phyloP scores from a whole-genome alignment of 163 green algal species.

The Trebouxia gelatinosa region DNA sequence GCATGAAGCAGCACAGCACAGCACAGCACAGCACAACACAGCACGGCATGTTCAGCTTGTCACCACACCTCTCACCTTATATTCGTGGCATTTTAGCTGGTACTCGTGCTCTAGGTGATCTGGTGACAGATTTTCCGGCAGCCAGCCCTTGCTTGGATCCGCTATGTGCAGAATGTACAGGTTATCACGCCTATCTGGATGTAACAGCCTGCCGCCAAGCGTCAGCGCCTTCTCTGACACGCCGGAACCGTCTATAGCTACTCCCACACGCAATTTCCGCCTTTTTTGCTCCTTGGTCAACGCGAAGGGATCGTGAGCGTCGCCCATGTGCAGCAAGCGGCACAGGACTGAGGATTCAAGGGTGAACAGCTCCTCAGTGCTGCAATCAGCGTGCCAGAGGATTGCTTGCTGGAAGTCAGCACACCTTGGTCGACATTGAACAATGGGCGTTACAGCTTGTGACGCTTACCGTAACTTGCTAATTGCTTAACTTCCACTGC shows the following conservation, averaged over 20 bases:
- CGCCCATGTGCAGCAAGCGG: too few species aligned
- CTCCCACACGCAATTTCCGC: not conserved
- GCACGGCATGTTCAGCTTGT: not conserved
- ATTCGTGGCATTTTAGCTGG: constrained; percentile 5
- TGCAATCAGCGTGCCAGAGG: too few species aligned
- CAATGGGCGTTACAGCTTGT: too few species aligned
- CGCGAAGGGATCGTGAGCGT: not conserved
- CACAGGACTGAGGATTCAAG: too few species aligned
- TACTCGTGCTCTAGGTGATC: constrained; percentile 24
- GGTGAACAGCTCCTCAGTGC: too few species aligned
- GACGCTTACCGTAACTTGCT: too few species aligned
- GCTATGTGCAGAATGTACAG: constrained; percentile 16
- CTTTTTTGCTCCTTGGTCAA: not conserved
- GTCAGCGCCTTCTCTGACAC: constrained; percentile 18
- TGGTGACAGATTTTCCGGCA: constrained; percentile 6
- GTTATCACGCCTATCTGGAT: constrained; percentile 20
- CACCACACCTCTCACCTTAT: not conserved
- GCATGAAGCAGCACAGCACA: not conserved
- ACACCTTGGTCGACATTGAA: too few species aligned
- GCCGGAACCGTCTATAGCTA: constrained; percentile 10
- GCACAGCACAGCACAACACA: not conserved
- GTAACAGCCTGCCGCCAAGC: constrained; percentile 4
- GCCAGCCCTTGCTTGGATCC: constrained; percentile 13
- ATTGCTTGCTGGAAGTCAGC: too few species aligned
- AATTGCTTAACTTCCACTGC: too few species aligned